Conservation (phyloP, 495 filamentous ascomycete genomes). For the Trichocladium uniseriatum region DNA sequence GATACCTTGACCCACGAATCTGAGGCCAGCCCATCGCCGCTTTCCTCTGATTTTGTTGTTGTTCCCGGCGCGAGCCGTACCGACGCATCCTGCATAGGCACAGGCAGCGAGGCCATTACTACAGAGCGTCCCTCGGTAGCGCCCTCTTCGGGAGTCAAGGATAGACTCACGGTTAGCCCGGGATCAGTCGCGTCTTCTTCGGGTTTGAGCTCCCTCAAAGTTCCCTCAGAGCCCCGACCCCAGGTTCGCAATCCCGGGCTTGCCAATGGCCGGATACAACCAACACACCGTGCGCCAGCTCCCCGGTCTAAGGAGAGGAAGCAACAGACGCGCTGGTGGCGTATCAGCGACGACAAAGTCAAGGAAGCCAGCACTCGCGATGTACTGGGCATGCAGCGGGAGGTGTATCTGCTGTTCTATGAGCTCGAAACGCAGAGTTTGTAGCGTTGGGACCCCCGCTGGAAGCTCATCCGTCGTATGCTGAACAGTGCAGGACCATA, state of each 20-base stretch:
- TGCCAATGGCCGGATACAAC: not conserved
- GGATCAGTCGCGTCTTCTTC: slow-evolving; percentile 38
- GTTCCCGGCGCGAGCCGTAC: not conserved
- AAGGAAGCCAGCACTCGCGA: slow-evolving; percentile 88
- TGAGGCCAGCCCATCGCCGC: slow-evolving; percentile 18
- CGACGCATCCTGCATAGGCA: not conserved
- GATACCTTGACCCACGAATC: slow-evolving; percentile 28
- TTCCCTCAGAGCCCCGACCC: slow-evolving; percentile 22
- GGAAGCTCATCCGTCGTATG: too few species aligned
- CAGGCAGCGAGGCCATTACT: not conserved
- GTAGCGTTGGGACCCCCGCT: not conserved
- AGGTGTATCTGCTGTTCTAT: slow-evolving; percentile 95
- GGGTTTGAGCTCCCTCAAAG: slow-evolving; percentile 31
- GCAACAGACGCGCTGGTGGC: slow-evolving; percentile 81
- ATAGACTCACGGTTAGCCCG: slow-evolving; percentile 31
- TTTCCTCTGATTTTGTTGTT: slow-evolving; percentile 12
- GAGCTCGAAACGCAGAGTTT: slow-evolving; percentile 49
- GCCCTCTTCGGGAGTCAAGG: slow-evolving; percentile 12
- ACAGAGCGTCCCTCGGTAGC: not conserved
- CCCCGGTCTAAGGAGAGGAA: slow-evolving; percentile 45
- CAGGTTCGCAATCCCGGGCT: not conserved
- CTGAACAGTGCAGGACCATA: too few species aligned
- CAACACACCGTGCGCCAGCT: not conserved
- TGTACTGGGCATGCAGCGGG: slow-evolving; percentile 85
- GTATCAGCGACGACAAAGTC: slow-evolving; percentile 94